Evolutionary conservation across 768 basidiomycete genomes (phyloP), one percentile per base, ranked within the genome.

Genomic region (Mycena sanguinolenta): DNA sequence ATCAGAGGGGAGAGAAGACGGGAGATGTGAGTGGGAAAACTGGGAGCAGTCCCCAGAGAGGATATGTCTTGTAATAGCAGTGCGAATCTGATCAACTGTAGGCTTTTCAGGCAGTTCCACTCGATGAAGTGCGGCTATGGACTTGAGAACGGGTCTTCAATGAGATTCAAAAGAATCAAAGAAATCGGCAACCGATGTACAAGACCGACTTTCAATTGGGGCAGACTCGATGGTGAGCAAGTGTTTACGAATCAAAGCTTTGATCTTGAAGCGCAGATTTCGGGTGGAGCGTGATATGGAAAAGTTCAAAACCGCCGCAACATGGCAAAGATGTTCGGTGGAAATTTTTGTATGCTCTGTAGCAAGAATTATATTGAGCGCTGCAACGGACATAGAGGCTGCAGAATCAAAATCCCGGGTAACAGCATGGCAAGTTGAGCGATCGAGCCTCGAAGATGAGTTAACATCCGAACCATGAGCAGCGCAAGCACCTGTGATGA

Each of bases 51-150:
- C 23, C 13, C 17, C 46, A 7, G 46, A 52, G 13, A 60, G 4
- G 14, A 67, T 67, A 38, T 67, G 65, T 14, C 25, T 16, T 17
- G 52, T 60, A 19, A 67, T 67, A 10, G 12, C 7, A 14, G 14
- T 10, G 17, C 66, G 66, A 2, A 67, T 57, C 2, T 59, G 12
- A 14, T 50, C 58, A 8, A 25, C 30, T 8, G 12, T 54, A 10
- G 36, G 3, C 17, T 54, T 54, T 3, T 39, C 19, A 1, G 66
- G 34, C 1, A 61, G 10, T 23, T 52, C 23, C 13, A 67, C 54
- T 0, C 50, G 66, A 30, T 67, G 66, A 2, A 67, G 39, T 3
- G 67, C 67, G 23, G 67, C 67, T n/a, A 68, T 55, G n/a, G 50
- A 19, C 16, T 57, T 4, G 16, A 68, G 60, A 2, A 49, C 44